Evolutionary conservation across 2,329 filamentous ascomycete species (phyloP).

Genomic region (Exophiala bonariae): DNA sequence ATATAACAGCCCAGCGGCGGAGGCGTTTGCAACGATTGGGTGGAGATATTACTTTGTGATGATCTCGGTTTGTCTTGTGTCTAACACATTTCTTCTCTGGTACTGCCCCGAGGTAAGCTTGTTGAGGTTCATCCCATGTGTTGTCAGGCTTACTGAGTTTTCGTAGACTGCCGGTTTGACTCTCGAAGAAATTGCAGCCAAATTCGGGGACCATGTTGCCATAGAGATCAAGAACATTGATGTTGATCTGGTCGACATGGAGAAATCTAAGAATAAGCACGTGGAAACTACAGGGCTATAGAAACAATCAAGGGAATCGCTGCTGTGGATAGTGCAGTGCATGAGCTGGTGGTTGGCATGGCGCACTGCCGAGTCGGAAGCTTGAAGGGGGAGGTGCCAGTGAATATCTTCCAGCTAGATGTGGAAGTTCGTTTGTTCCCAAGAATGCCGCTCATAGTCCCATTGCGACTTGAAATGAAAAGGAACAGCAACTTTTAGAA

Average conservation of each 20-base stretch:
- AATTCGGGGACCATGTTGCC: constrained; percentile 33
- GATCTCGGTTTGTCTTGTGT: constrained; percentile 3
- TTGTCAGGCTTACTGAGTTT: background rate
- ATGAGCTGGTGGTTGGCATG: too few species aligned
- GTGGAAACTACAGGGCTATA: background rate
- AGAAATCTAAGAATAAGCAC: constrained; percentile 1
- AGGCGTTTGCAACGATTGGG: constrained; percentile 33
- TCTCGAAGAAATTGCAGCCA: constrained; percentile 34
- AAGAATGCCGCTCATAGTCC: too few species aligned
- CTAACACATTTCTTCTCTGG: background rate
- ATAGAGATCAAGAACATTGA: constrained; percentile 25
- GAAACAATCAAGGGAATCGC: background rate
- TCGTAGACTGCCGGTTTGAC: constrained; percentile 31
- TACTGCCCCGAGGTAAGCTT: constrained; percentile 9
- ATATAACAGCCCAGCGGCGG: constrained; percentile 8
- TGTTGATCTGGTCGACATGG: constrained; percentile 4
- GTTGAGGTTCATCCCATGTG: background rate
- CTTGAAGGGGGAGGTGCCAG: too few species aligned
- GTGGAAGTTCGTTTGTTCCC: too few species aligned
- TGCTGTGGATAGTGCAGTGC: too few species aligned
- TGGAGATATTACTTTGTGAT: constrained; percentile 34
- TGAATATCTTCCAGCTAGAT: too few species aligned
- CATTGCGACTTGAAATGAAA: too few species aligned
- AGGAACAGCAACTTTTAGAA: too few species aligned
- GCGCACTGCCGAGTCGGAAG: too few species aligned